phyloP scores from a whole-genome alignment of 2,329 filamentous ascomycete genomes.

The Cercospora berteroae region DNA sequence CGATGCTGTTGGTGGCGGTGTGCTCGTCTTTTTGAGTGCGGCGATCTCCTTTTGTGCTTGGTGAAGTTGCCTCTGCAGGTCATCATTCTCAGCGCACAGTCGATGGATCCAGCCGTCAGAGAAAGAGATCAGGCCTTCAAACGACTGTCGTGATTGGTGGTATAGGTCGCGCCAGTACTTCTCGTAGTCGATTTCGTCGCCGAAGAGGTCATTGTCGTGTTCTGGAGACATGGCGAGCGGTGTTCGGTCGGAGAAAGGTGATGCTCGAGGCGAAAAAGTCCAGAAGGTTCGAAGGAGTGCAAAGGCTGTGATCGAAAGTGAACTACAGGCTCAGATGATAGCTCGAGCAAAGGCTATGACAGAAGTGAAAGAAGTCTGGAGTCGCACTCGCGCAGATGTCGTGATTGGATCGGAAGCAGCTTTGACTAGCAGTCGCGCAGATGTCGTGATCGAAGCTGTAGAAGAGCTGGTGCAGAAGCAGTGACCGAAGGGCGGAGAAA shows the following conservation, averaged over 20 bases:
- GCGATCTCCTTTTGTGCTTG: background rate
- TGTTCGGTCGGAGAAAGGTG: background rate
- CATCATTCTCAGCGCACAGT: background rate
- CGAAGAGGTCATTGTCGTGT: background rate
- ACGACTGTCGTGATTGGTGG: background rate
- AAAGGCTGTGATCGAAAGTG: background rate
- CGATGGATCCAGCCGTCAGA: background rate
- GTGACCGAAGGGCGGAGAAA: background rate
- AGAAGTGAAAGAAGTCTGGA: background rate
- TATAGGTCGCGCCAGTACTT: background rate
- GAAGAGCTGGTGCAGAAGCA: background rate
- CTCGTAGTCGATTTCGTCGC: background rate
- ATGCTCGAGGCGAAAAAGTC: background rate
- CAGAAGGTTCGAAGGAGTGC: background rate
- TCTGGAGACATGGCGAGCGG: background rate
- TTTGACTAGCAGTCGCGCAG: background rate
- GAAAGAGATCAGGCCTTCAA: background rate
- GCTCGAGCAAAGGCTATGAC: background rate
- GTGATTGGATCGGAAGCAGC: background rate
- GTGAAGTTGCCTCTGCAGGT: background rate
- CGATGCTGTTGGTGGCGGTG: background rate
- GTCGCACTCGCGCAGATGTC: background rate
- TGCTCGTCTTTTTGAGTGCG: background rate
- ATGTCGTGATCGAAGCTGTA: background rate
- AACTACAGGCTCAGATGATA: background rate